Evolutionary conservation across 2,329 filamentous ascomycete species (phyloP), one percentile per base, ranked within the genome.

Genomic region (Aspergillus sojae): DNA sequence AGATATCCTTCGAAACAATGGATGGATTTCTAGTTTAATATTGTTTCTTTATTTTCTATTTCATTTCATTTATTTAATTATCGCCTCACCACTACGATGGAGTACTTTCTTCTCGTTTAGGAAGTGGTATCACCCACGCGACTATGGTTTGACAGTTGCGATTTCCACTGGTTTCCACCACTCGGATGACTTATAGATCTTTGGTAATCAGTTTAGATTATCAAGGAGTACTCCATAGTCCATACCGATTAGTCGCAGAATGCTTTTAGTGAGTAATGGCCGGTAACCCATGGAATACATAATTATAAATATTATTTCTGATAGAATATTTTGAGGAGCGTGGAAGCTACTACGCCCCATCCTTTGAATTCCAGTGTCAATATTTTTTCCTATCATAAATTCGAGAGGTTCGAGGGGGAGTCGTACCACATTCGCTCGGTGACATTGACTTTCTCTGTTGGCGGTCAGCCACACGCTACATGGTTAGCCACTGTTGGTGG

Each of bases 391-490:
- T 41, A 23, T 26, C 30, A 55, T 26, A 21, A 21, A 55, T 26
- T 23, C 52, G 36, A n/a, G 52, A 54, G 32, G 32, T 55, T 39
- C 39, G 11, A 55, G 16, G 32, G 30, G 32, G n/a, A 39, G 32
- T 55, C 52, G 21, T 55, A 55, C 52, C 52, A 55, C 50, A 46
- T 30, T 55, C 36, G 3, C 52, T 54, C 30, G 21, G 52, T 54
- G 52, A 54, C 19, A 53, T 55, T 36, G 30, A 21, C 21, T 56
- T 58, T 62, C 60, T 57, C 66, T 59, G 64, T 53, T 69, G 59
- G 63, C 64, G 62, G 64, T 63, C 63, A 66, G 64, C 62, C 68
- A 66, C 61, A 53, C 55, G 62, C 55, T 61, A 68, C 61, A 61
- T 65, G 67, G 58, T 55, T 59, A 65, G 61, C 60, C 58, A 65